Conservation (phyloP, 2,329 filamentous ascomycete species). For the Xylariomycetidae sp. region DNA sequence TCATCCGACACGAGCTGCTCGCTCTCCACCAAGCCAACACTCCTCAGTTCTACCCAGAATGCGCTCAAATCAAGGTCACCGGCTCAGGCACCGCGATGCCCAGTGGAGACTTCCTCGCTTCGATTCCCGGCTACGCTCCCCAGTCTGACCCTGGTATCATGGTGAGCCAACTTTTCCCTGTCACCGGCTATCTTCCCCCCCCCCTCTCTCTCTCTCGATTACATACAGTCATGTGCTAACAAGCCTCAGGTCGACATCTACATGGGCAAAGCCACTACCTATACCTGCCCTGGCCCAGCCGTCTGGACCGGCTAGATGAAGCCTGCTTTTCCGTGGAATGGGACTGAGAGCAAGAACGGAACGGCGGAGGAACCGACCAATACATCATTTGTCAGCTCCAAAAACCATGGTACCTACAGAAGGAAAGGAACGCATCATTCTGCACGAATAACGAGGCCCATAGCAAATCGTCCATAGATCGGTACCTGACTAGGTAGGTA, state of each 20-base stretch:
- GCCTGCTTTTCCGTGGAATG: too few relatives aligned
- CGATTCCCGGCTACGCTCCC: constrained; percentile 39
- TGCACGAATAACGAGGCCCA: too few relatives aligned
- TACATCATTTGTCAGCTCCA: too few relatives aligned
- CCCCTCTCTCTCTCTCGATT: not conserved
- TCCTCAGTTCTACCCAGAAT: constrained; percentile 51
- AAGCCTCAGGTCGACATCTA: constrained; percentile 42
- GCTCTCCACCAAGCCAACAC: constrained; percentile 44
- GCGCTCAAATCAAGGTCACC: constrained; percentile 47
- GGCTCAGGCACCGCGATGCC: constrained; percentile 42
- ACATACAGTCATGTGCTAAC: too few relatives aligned
- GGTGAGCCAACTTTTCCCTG: constrained; percentile 23
- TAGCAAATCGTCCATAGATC: too few relatives aligned
- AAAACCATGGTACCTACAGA: too few relatives aligned
- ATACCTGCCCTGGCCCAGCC: constrained; percentile 42
- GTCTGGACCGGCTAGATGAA: constrained; percentile 49
- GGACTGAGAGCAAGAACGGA: too few relatives aligned
- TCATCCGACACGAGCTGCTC: constrained; percentile 53
- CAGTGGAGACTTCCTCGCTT: constrained; percentile 34
- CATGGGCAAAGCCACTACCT: constrained; percentile 36
- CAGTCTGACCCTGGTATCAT: constrained; percentile 44
- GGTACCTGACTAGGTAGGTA: too few relatives aligned
- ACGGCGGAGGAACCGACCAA: too few relatives aligned
- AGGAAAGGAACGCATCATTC: too few relatives aligned
- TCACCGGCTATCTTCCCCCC: too few relatives aligned